A percentile compares a stretch with the other conserved stretches of the same genome.
These are phyloP conservation scores for Psidium guajava DNA, from an alignment of 345 rosid genomes.

Conservation along the genomic window DNA sequence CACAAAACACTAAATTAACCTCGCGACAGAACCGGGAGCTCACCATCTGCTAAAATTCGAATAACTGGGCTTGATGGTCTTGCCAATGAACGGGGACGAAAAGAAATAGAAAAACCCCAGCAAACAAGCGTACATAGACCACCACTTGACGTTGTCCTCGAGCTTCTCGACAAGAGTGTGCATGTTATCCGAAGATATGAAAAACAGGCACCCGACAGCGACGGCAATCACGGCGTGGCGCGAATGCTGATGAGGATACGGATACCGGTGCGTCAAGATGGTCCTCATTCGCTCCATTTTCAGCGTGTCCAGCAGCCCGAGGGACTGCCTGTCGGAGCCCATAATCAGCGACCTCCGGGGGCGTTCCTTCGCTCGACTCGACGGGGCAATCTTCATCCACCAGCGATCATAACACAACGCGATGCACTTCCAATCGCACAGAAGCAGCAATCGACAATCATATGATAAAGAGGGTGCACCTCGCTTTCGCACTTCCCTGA, in stretches of 20 bases:
- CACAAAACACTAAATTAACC: background rate
- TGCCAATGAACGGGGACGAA: slow-evolving; percentile 91
- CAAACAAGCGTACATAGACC: slow-evolving; percentile 98
- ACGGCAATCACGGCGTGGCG: slow-evolving; percentile 96
- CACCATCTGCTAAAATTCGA: slow-evolving; percentile 97
- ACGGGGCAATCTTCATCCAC: background rate
- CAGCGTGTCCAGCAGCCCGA: slow-evolving; percentile 39
- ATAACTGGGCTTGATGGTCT: slow-evolving; percentile 91
- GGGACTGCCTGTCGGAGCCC: slow-evolving; percentile 43
- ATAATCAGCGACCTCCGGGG: slow-evolving; percentile 3
- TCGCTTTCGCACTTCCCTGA: background rate
- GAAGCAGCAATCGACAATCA: background rate
- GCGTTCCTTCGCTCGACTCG: background rate
- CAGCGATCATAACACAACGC: too few relatives aligned
- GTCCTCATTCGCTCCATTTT: slow-evolving; percentile 91
- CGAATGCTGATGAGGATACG: slow-evolving; percentile 97
- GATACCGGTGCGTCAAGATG: slow-evolving; percentile 67
- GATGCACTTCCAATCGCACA: background rate
- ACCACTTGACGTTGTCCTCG: slow-evolving; percentile 83
- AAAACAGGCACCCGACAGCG: slow-evolving; percentile 82
- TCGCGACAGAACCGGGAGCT: background rate
- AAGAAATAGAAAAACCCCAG: slow-evolving; percentile 98
- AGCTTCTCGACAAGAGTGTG: slow-evolving; percentile 91
- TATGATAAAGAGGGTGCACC: background rate
- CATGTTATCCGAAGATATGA: slow-evolving; percentile 92